phyloP scores from a whole-genome alignment of 176 grass and related monocot species.

The bread wheat (Triticum aestivum) region DNA sequence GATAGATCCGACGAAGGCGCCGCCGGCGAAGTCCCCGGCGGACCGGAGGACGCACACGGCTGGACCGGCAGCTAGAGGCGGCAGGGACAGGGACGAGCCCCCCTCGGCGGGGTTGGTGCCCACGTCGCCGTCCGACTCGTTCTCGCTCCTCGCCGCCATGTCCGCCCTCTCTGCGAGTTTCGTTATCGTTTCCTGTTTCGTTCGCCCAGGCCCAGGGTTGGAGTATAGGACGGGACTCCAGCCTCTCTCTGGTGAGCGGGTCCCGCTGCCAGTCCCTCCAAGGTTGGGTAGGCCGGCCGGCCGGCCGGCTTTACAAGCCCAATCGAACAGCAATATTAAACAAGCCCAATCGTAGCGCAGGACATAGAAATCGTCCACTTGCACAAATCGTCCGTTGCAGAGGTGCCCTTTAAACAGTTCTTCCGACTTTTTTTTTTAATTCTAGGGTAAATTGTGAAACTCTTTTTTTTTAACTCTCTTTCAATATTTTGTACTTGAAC shows the following conservation, averaged over 20 bases:
- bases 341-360: not conserved
- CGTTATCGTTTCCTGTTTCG: conserved; percentile 29
- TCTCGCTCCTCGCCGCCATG: conserved; percentile 58
- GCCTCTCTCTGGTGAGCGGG: not conserved
- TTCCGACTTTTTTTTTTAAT: not conserved
- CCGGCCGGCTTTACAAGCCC: not conserved
- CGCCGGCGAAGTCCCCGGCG: conserved; percentile 68
- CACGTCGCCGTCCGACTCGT: conserved; percentile 45
- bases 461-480: no score
- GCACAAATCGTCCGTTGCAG: no score
- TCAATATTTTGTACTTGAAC: no score
- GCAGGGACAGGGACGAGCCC: not conserved
- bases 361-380: no score
- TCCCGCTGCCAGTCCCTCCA: not conserved
- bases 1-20: conserved; percentile 76
- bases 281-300: not conserved
- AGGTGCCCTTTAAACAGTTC: no score
- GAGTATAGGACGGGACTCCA: not conserved
- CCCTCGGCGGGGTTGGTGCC: conserved; percentile 32
- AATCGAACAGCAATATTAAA: not conserved
- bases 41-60: conserved; percentile 72
- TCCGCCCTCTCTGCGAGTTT: not conserved
- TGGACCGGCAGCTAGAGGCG: conserved; percentile 21
- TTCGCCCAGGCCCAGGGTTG: conserved; percentile 8
- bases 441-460: not conserved